phyloP scores from a whole-genome alignment of 257 asterid species.

The Leonotis leonurus region DNA sequence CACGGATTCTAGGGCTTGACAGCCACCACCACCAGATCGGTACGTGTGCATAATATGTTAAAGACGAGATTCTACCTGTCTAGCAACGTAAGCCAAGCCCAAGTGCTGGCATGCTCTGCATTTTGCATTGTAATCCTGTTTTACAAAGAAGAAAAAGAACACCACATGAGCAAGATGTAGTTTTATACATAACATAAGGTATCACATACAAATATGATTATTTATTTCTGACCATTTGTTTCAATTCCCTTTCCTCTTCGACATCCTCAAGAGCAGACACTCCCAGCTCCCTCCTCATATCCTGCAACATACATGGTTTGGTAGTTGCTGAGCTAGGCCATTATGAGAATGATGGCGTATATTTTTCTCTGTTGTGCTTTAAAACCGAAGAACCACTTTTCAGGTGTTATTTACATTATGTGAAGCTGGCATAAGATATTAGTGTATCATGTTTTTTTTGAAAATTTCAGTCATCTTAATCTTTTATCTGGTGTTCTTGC shows the following conservation, averaged over 20 bases:
- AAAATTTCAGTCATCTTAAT: not conserved
- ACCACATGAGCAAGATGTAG: not conserved
- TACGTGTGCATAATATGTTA: not conserved
- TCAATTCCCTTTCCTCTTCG: conserved; percentile 80
- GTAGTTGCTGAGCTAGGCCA: not conserved
- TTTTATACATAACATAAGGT: not conserved
- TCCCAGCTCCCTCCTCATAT: conserved; percentile 75
- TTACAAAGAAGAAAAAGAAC: not conserved
- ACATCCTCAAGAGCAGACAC: conserved; percentile 64
- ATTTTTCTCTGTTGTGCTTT: not conserved
- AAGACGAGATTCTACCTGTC: conserved; percentile 47
- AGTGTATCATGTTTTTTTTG: not conserved
- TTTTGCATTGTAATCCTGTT: conserved; percentile 84
- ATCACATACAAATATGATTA: not conserved
- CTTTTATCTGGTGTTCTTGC: not conserved
- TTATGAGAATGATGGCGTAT: not conserved
- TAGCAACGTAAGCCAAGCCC: conserved; percentile 76
- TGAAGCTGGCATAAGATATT: not conserved
- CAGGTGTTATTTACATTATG: not conserved
- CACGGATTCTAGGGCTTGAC: not conserved
- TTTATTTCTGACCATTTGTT: conserved; percentile 87
- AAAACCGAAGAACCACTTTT: not conserved
- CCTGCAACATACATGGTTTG: conserved; percentile 31
- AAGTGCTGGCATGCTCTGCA: conserved; percentile 79
- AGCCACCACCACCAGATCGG: too few species aligned